phyloP scores from a whole-genome alignment of 768 basidiomycete species.

The Trametes maxima region DNA sequence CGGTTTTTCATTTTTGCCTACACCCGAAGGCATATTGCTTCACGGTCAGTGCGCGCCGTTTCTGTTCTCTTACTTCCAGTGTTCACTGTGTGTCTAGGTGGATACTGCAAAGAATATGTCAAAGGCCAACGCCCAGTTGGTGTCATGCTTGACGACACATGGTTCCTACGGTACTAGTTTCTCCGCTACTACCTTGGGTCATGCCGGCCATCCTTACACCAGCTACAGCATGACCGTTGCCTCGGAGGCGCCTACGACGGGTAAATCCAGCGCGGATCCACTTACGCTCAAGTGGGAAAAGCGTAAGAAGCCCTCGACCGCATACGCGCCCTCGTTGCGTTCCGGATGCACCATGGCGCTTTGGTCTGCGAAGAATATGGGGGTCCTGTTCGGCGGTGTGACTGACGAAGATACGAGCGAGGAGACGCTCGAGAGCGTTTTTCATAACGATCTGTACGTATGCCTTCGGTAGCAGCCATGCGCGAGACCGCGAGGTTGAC shows the following conservation, averaged over 20 bases:
- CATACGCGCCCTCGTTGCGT: slow-evolving; percentile 69
- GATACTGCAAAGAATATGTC: slow-evolving; percentile 87
- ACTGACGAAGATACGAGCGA: slow-evolving; percentile 85
- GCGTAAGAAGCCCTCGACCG: slow-evolving; percentile 69
- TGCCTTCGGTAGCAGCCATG: not conserved
- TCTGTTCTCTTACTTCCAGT: not conserved
- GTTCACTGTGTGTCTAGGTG: slow-evolving; percentile 48
- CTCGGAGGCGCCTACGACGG: slow-evolving; percentile 30
- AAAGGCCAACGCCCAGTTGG: slow-evolving; percentile 87
- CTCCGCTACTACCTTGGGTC: not conserved
- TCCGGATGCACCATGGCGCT: slow-evolving; percentile 88
- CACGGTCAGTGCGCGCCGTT: slow-evolving; percentile 53
- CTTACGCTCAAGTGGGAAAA: slow-evolving; percentile 82
- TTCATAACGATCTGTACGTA: slow-evolving; percentile 83
- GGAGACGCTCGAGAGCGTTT: slow-evolving; percentile 81
- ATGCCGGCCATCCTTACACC: slow-evolving; percentile 16
- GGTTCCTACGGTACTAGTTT: slow-evolving; percentile 70
- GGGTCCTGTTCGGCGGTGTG: slow-evolving; percentile 86
- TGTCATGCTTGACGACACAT: slow-evolving; percentile 88
- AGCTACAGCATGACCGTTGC: slow-evolving; percentile 36
- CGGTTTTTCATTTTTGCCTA: slow-evolving; percentile 84
- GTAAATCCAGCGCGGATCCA: slow-evolving; percentile 45
- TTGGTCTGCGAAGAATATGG: slow-evolving; percentile 69
- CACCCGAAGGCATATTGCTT: slow-evolving; percentile 75
- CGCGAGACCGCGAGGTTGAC: not conserved